Evolutionary conservation across 2,329 filamentous ascomycete species (phyloP).

Genomic region (Exophiala alcalophila): DNA sequence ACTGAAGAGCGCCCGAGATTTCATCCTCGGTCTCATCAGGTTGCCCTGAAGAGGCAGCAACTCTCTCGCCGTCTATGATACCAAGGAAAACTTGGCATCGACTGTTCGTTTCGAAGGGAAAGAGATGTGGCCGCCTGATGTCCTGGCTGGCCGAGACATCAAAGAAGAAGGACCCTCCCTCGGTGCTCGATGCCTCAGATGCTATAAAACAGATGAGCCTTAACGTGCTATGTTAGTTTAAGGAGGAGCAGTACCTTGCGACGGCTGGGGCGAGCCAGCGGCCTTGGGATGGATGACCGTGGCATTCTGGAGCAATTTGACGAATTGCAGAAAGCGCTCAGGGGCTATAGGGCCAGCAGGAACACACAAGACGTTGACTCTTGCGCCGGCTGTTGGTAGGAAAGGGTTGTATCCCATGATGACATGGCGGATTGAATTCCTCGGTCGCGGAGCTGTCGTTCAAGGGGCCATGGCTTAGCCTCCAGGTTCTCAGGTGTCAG

Average conservation of each 20-base stretch:
- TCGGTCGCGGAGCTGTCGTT: not conserved
- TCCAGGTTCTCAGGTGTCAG: not conserved
- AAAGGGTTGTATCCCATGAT: constrained; percentile 86
- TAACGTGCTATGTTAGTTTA: too few relatives aligned
- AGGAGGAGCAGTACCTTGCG: constrained; percentile 9
- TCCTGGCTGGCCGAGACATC: constrained; percentile 22
- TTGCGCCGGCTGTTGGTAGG: constrained; percentile 85
- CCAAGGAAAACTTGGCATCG: constrained; percentile 81
- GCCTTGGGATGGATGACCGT: constrained; percentile 11
- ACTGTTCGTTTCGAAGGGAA: constrained; percentile 86
- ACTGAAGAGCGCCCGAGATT: constrained; percentile 7
- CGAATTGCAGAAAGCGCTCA: constrained; percentile 74
- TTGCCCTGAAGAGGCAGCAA: constrained; percentile 36
- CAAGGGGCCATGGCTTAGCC: not conserved
- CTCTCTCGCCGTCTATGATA: constrained; percentile 75
- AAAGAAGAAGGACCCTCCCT: constrained; percentile 16
- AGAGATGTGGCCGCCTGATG: constrained; percentile 35
- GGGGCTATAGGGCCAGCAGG: constrained; percentile 83
- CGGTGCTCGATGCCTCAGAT: not conserved
- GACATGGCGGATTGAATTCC: constrained; percentile 21
- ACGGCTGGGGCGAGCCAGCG: constrained; percentile 5
- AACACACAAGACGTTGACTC: constrained; percentile 81
- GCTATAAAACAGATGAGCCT: not conserved
- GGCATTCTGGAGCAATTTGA: constrained; percentile 72
- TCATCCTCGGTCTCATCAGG: constrained; percentile 29